Evolutionary conservation across 2,329 filamentous ascomycete species (phyloP).

Genomic region (Aspergillus pseudoviridinutans): DNA sequence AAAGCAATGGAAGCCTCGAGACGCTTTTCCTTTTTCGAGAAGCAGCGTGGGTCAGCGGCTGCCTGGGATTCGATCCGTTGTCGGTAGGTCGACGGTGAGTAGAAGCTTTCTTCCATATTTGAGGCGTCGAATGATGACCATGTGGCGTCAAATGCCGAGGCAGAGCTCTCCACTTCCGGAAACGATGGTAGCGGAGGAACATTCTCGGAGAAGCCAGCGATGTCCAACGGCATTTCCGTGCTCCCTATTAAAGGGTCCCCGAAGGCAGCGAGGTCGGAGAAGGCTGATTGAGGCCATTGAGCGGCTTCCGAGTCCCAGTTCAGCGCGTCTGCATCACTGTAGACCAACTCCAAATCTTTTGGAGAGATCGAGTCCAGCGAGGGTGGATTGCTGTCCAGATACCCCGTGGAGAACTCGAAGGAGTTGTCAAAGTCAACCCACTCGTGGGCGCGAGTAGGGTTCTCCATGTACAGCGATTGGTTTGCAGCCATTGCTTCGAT

Average conservation of each 20-base stretch:
- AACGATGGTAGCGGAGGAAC: constrained; percentile 6
- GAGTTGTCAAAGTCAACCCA: constrained; percentile 34
- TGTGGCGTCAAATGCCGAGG: constrained; percentile 3
- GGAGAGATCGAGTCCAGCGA: constrained; percentile 29
- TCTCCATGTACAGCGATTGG: constrained; percentile 23
- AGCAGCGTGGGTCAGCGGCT: constrained; percentile 30
- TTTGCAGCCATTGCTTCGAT: constrained; percentile 24
- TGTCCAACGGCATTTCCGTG: constrained; percentile 14
- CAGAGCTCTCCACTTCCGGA: constrained; percentile 3
- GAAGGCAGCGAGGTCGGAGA: constrained; percentile 22
- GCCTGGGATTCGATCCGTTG: constrained; percentile 36
- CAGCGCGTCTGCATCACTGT: constrained; percentile 19
- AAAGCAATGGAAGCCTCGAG: constrained; percentile 40
- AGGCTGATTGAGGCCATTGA: constrained; percentile 17
- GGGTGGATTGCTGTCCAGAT: constrained; percentile 26
- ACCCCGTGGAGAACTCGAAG: constrained; percentile 26
- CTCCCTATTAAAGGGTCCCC: constrained; percentile 18
- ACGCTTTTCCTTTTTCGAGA: constrained; percentile 39
- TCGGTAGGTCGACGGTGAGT: constrained; percentile 18
- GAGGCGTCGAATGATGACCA: constrained; percentile 10
- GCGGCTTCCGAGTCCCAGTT: constrained; percentile 19
- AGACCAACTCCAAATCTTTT: constrained; percentile 24
- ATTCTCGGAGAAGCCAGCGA: constrained; percentile 12
- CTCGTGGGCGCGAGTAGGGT: constrained; percentile 20
- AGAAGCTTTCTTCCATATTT: neutral